Base-by-base conservation (phyloP, 2,329 filamentous ascomycete species). In the Sclerotinia minor region DNA sequence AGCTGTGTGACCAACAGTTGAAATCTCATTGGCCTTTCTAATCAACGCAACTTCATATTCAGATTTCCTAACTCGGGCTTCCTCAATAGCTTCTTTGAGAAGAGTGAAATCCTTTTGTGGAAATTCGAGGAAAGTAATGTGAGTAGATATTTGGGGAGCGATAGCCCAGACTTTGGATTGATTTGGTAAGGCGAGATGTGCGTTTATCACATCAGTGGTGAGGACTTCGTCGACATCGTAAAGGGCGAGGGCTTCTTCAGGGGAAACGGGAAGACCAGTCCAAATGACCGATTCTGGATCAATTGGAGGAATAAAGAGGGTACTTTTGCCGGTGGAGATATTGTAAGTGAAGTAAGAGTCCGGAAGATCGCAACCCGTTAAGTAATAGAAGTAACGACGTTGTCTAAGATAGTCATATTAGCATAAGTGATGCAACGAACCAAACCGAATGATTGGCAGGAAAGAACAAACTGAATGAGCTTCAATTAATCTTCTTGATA, bases 301-400 rank as follows among this genome's bases (percentile, higher is more conserved):
- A 74, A 94, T 86, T 21, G 93, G 91, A 2, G 95, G 94, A 74
- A 99, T 94, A 81, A 94, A 99, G 60, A 99, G 87, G 3, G 89
- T 96, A 52, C 94, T 86, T 73, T 88, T 87, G 72, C 88, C 85
- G 59, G 86, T 84, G 57, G 85, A 82, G 68, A 96, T 89, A 72
- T 97, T 89, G 82, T 97, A 97, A 67, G 89, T 85, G 69, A 92
- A 85, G 77, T 89, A 89, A 75, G 90, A 90, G 79, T 97, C 93
- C 69, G 94, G 86, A 41, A 96, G 84, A 70, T 88, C 72, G 76
- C 89, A 96, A 73, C 95, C 95, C 32, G 92, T 94, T 55, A 98
- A 83, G 80, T 99, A 99, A 85, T 91, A 97, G 82, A 99, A 99
- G 79, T 88, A 92, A 67, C 95, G 89, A 71, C 94, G 91, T 80